Conservation (phyloP, 306 rosid genomes). For the Astragalus glycyphyllos region DNA sequence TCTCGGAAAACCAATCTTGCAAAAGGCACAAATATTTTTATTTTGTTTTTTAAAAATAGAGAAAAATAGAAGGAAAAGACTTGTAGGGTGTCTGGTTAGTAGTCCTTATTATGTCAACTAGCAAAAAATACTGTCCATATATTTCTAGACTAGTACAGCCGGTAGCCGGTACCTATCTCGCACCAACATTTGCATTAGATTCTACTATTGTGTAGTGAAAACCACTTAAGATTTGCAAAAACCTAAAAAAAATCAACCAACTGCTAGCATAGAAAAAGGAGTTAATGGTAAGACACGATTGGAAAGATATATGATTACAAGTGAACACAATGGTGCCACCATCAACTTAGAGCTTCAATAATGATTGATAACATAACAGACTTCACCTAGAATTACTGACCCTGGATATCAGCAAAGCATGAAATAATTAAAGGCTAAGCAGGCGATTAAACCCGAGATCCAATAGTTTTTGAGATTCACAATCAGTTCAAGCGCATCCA, state of each 20-base stretch:
- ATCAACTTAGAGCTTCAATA: constrained; percentile 26
- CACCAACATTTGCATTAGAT: neutral
- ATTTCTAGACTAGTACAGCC: no score
- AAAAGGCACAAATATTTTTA: no score
- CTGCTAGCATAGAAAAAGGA: neutral
- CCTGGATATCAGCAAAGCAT: constrained; percentile 22
- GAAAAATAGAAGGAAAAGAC: no score
- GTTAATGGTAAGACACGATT: neutral
- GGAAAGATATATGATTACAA: constrained; percentile 5
- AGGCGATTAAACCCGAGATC: constrained; percentile 33
- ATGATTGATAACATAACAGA: constrained; percentile 23
- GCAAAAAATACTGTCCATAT: no score
- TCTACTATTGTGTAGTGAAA: neutral
- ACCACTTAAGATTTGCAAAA: constrained; percentile 13
- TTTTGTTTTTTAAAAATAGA: no score
- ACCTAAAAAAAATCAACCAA: neutral
- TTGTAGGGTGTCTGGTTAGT: no score
- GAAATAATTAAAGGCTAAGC: constrained; percentile 33
- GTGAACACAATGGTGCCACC: neutral
- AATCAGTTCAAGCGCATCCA: constrained; percentile 50
- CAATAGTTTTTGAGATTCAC: constrained; percentile 47
- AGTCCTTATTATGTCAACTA: no score
- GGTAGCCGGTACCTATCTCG: no score
- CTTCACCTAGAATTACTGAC: constrained; percentile 41
- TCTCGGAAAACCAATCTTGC: no score